Evolutionary conservation across 768 basidiomycete species (phyloP), one percentile per base, ranked within the genome.

Genomic region (Psilocybe cubensis): DNA sequence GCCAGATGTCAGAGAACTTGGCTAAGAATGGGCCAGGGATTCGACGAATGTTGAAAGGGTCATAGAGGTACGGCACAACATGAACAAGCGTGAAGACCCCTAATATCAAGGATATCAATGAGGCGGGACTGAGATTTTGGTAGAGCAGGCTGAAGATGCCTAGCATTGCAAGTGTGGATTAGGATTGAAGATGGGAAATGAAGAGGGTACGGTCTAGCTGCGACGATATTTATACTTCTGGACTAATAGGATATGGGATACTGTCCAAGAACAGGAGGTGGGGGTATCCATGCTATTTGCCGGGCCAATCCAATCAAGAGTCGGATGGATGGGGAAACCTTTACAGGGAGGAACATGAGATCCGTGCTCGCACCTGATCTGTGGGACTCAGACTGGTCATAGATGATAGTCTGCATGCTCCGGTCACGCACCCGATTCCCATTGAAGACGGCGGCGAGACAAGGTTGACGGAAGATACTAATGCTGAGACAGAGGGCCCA

Each of bases 1-100:
- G 74, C 91, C 92, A 94, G 2, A 81, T 58, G 66, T 90, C 86
- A 9, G 87, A 83, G 65, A 92, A 84, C 64, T 80, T 84, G 33
- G 92, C 92, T 7, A 87, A 65, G 54, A 82, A 77, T 0, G 91
- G 91, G 0, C 89, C 91, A n/a, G 86, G 86, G 59, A 83, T 81
- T 24, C 69, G 67, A 31, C 86, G 83, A 33, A 91, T 80, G n/a
- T 76, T 72, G 68, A 85, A 77, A 0, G 83, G 70, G 62, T 92
- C 87, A 28, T 77, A 54, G 14, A 91, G 56, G 70, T 83, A 93
- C 9, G 80, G 76, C 8, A 78, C 54, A 44, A 81, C 24, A 44
- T 82, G 81, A 12, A 65, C 68, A 21, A 78, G 63, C 29, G 78
- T 20, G 57, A 79, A 52, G 18, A 66, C 50, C 1, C 65, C 62